Conservation (phyloP, 331 rosid genomes). For the Rhamnella rubrinervis region DNA sequence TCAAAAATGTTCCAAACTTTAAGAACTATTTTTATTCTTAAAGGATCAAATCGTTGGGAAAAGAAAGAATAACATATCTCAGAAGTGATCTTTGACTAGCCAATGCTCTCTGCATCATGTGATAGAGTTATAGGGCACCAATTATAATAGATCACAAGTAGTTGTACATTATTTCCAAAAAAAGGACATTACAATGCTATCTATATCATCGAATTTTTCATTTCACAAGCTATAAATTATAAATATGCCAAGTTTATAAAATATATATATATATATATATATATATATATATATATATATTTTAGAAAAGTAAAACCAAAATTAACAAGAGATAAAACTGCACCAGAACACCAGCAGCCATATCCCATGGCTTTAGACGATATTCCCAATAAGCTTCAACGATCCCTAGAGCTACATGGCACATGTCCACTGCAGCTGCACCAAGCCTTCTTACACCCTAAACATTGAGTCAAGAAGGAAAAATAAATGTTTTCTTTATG, state of each 20-base stretch:
- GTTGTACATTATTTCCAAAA: too few species aligned
- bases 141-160: too few species aligned
- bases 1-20: too few species aligned
- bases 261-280: background rate
- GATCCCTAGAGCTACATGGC: conserved; percentile 94
- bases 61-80: too few species aligned
- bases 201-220: too few species aligned
- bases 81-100: too few species aligned
- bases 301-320: background rate
- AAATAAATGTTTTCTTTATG: background rate
- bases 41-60: too few species aligned
- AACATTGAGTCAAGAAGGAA: conserved; percentile 25
- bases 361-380: conserved; percentile 99
- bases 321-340: conserved; percentile 5
- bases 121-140: too few species aligned
- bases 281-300: background rate
- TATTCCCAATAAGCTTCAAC: conserved; percentile 99
- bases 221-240: background rate
- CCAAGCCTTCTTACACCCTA: conserved; percentile 99
- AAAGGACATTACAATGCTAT: too few species aligned
- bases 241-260: background rate
- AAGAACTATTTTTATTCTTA: too few species aligned
- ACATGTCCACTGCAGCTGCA: conserved; percentile 98
- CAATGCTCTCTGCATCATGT: too few species aligned
- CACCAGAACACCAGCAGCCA: conserved; percentile 99